Percentiles rank a stretch among this genome's conserved stretches.
Conservation (phyloP, 371 early-diverging fungal species). For the Actinomortierella ambigua region DNA sequence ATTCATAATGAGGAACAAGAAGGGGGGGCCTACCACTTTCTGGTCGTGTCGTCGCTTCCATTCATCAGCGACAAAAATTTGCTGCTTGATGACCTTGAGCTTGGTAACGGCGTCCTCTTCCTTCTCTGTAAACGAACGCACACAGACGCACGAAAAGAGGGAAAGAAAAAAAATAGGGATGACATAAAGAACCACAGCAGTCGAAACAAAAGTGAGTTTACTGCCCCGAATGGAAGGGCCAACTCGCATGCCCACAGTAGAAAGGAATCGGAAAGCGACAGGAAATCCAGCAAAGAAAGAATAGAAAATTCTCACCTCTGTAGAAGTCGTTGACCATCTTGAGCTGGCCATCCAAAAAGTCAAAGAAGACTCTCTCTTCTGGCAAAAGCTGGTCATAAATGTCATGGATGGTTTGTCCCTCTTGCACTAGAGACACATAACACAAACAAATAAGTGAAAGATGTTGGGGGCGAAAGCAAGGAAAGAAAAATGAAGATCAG, state of each 20-base stretch:
- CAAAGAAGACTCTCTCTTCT: conserved; percentile 31
- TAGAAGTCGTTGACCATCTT: conserved; percentile 30
- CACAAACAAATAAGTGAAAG: too few relatives aligned
- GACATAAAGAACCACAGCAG: neutral
- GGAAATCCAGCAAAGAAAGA: neutral
- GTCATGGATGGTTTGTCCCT: conserved; percentile 27
- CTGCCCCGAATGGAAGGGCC: too few relatives aligned
- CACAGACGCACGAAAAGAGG: neutral
- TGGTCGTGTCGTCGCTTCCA: conserved; percentile 43
- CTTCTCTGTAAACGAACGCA: conserved; percentile 22
- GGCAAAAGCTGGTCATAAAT: conserved; percentile 22
- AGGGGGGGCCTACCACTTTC: conserved; percentile 19
- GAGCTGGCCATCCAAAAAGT: conserved; percentile 28
- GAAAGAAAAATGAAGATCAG: neutral
- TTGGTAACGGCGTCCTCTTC: conserved; percentile 44
- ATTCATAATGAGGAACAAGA: too few relatives aligned
- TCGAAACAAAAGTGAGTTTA: neutral
- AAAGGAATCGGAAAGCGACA: neutral
- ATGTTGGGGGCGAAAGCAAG: neutral
- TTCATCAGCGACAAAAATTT: conserved; percentile 40
- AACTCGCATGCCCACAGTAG: too few relatives aligned
- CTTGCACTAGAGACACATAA: conserved; percentile 3
- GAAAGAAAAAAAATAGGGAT: neutral
- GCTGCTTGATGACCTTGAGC: conserved; percentile 43
- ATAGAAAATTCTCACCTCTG: conserved; percentile 11